Percentiles rank a stretch among this genome's conserved stretches.
phyloP scores from a whole-genome alignment of 129 eudicot species.

The Artemisia annua region DNA sequence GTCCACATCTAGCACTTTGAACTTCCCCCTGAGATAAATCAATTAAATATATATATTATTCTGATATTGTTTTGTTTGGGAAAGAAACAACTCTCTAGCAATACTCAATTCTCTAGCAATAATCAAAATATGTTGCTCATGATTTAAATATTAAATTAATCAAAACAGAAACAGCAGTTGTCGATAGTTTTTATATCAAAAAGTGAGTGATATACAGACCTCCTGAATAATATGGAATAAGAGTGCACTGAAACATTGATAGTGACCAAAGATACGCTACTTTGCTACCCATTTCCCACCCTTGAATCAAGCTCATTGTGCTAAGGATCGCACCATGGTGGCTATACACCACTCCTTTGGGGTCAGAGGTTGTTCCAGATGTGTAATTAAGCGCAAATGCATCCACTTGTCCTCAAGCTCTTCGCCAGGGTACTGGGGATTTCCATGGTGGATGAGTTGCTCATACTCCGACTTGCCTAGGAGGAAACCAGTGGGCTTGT shows the following conservation, averaged over 20 bases:
- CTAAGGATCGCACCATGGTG: conserved; percentile 59
- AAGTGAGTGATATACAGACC: too few species aligned
- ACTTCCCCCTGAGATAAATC: too few species aligned
- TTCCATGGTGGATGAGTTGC: conserved; percentile 42
- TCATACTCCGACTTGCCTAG: conserved; percentile 64
- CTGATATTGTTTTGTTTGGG: too few species aligned
- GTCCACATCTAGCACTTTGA: too few species aligned
- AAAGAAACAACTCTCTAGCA: too few species aligned
- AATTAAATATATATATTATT: too few species aligned
- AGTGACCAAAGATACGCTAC: conserved; percentile 64
- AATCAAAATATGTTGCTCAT: too few species aligned
- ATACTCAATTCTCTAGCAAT: too few species aligned
- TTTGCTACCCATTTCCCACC: conserved; percentile 46
- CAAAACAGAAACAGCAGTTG: too few species aligned
- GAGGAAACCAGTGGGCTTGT: conserved; percentile 46
- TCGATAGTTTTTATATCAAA: too few species aligned
- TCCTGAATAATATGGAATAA: too few species aligned
- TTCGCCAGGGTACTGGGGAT: conserved; percentile 35
- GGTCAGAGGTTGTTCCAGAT: conserved; percentile 62
- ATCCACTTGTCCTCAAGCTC: conserved; percentile 53
- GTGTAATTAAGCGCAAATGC: conserved; percentile 60
- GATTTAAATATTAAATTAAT: too few species aligned
- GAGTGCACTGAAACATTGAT: conserved; percentile 64
- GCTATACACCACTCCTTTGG: conserved; percentile 64
- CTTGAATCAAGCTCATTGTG: conserved; percentile 47